These are phyloP conservation scores for Fraxinus nigra DNA, from an alignment of 305 asterid species.

Conservation along the genomic window DNA sequence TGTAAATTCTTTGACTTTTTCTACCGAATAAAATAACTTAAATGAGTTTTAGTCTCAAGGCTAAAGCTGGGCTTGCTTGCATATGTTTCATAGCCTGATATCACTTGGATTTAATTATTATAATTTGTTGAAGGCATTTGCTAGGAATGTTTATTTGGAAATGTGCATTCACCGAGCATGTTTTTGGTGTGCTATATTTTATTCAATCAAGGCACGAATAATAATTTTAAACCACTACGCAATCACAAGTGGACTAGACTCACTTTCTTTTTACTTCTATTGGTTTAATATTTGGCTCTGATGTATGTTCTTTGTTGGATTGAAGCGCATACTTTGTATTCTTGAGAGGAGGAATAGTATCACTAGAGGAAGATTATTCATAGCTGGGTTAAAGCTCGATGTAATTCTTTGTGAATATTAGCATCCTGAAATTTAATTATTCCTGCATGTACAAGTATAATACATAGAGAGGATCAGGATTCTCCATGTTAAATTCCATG, in stretches of 20 bases:
- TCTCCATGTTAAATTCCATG: neutral
- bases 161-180: neutral
- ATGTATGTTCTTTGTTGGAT: neutral
- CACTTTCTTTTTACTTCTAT: neutral
- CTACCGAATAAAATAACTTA: neutral
- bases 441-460: neutral
- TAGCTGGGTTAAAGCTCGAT: neutral
- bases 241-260: neutral
- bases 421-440: neutral
- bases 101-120: neutral
- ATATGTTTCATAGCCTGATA: neutral
- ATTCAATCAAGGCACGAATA: neutral
- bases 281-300: neutral
- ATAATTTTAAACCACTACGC: neutral
- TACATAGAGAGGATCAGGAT: neutral
- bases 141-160: neutral
- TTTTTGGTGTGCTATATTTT: neutral
- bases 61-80: neutral
- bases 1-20: neutral
- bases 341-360: neutral
- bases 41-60: neutral
- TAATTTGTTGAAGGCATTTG: neutral
- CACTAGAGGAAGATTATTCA: neutral
- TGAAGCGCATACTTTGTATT: neutral
- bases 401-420: neutral